A percentile compares a stretch with the other conserved stretches of the same genome.
These are phyloP conservation scores for Pichia exigua DNA, from an alignment of 805 yeast species.

Conservation along the genomic window DNA sequence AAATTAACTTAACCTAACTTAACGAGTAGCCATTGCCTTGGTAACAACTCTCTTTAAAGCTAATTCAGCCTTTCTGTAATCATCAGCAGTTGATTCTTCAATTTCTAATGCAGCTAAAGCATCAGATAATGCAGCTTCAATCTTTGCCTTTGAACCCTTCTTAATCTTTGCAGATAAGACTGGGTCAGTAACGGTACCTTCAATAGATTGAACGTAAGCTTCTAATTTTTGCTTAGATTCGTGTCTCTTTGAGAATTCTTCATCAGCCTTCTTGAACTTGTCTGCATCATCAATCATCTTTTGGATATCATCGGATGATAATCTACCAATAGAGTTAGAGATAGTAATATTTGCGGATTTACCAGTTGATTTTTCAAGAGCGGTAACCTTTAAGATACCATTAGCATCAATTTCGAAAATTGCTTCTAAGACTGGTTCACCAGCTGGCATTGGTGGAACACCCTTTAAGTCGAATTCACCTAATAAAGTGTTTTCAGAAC, in stretches of 20 bases:
- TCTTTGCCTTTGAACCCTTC: slow-evolving; percentile 95
- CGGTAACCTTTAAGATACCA: slow-evolving; percentile 99
- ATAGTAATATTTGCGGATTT: slow-evolving; percentile 97
- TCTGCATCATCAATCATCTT: slow-evolving; percentile 99
- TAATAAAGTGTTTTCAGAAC: slow-evolving; percentile 92
- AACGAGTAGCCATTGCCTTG: slow-evolving; percentile 98
- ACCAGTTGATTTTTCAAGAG: slow-evolving; percentile 98
- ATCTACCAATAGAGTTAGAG: slow-evolving; percentile 98
- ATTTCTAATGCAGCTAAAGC: slow-evolving; percentile 97
- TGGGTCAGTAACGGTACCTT: slow-evolving; percentile 96
- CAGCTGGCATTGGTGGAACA: slow-evolving; percentile 97
- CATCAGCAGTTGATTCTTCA: slow-evolving; percentile 95
- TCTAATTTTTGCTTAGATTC: slow-evolving; percentile 99
- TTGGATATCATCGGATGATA: slow-evolving; percentile 92
- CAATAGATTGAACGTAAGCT: slow-evolving; percentile 94
- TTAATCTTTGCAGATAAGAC: slow-evolving; percentile 94
- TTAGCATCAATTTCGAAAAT: slow-evolving; percentile 98
- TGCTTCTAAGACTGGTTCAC: slow-evolving; percentile 98
- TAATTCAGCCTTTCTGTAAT: slow-evolving; percentile 98
- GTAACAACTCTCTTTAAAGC: slow-evolving; percentile 98
- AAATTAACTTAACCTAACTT: slow-evolving; percentile 27
- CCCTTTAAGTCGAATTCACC: slow-evolving; percentile 99
- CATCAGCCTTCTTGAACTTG: slow-evolving; percentile 97
- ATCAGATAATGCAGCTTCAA: slow-evolving; percentile 95
- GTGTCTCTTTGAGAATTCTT: slow-evolving; percentile 98